These are phyloP conservation scores for Hordeum vulgare DNA, from an alignment of 176 grass and related monocot species.

Conservation along the genomic window DNA sequence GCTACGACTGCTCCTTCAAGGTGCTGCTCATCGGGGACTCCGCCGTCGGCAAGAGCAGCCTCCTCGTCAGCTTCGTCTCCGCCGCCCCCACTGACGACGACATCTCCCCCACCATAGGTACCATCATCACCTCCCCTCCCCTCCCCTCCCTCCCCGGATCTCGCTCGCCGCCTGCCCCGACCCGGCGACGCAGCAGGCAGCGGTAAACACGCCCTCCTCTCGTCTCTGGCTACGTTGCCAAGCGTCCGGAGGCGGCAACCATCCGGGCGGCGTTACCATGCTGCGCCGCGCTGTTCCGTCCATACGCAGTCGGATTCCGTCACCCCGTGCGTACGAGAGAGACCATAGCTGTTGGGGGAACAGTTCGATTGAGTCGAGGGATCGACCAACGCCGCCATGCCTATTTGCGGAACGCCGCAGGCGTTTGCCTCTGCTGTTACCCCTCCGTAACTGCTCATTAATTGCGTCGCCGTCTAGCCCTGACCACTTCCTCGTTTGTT, in stretches of 20 bases:
- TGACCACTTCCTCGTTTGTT: not conserved
- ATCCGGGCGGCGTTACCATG: too few species aligned
- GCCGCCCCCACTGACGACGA: conserved; percentile 40
- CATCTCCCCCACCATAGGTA: conserved; percentile 82
- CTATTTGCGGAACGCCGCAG: not conserved
- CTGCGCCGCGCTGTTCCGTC: not conserved
- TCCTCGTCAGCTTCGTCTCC: conserved; percentile 89
- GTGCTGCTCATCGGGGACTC: conserved; percentile 94
- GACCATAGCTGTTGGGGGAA: not conserved
- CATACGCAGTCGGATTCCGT: not conserved
- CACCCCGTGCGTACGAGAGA: not conserved
- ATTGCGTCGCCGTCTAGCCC: not conserved
- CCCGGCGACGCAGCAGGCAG: not conserved
- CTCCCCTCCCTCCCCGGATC: conserved; percentile 2
- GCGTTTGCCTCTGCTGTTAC: not conserved
- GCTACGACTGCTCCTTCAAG: conserved; percentile 88
- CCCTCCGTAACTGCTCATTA: not conserved
- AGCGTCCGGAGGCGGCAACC: too few species aligned
- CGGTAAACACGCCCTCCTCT: not conserved
- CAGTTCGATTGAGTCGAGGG: not conserved
- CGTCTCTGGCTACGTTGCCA: not conserved
- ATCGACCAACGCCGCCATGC: not conserved
- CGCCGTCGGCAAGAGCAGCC: conserved; percentile 92
- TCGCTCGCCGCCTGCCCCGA: not conserved
- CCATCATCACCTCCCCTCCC: not conserved